Conservation (phyloP, 257 asterid genomes). For the Eustoma russellianum region DNA sequence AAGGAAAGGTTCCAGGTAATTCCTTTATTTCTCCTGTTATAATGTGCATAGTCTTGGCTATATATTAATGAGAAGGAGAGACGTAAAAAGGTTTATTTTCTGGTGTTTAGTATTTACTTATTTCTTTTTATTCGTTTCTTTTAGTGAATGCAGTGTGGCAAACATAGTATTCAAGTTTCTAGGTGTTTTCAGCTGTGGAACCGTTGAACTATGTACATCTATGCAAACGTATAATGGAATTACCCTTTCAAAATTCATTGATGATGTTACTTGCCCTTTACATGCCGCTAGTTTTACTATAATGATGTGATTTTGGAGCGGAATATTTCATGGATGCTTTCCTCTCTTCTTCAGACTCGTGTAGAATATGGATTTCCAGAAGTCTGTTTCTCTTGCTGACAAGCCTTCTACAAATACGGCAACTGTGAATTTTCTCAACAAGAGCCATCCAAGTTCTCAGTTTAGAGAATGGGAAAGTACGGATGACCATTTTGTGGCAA, state of each 20-base stretch:
- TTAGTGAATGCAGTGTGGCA: not conserved
- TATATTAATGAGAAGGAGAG: too few species aligned
- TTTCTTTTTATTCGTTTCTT: not conserved
- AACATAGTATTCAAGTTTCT: not conserved
- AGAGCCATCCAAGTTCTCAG: slow-evolving; percentile 37
- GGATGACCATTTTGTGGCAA: slow-evolving; percentile 30
- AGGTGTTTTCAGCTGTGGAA: not conserved
- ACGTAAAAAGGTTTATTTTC: too few species aligned
- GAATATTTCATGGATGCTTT: not conserved
- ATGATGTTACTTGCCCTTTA: not conserved
- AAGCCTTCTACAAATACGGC: slow-evolving; percentile 38
- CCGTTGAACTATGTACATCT: too few species aligned
- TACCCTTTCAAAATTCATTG: not conserved
- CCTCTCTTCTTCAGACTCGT: slow-evolving; percentile 1
- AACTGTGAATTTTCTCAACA: slow-evolving; percentile 33
- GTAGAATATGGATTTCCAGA: slow-evolving; percentile 42
- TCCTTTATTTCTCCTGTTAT: too few species aligned
- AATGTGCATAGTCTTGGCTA: too few species aligned
- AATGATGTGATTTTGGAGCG: not conserved
- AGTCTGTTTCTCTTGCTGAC: slow-evolving; percentile 28
- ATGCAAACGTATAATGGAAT: too few species aligned
- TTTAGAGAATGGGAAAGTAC: slow-evolving; percentile 44
- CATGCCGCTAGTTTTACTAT: not conserved
- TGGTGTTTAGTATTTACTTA: too few species aligned
- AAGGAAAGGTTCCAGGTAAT: too few species aligned